Percentiles rank a stretch among this genome's conserved stretches.
These are phyloP conservation scores for Sisymbrium altissimum DNA, from an alignment of 345 rosid species.

Conservation along the genomic window DNA sequence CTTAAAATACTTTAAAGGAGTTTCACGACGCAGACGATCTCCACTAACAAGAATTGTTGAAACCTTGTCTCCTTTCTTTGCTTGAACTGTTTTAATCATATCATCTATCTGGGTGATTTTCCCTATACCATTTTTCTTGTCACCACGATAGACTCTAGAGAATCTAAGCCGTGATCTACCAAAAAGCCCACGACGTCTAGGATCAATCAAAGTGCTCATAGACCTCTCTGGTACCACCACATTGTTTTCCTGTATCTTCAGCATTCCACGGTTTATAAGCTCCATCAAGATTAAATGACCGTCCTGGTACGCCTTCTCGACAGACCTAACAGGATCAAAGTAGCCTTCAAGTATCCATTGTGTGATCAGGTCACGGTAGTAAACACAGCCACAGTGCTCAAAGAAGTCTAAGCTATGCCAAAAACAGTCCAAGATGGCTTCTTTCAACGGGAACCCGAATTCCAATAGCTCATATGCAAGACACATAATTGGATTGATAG, in stretches of 20 bases:
- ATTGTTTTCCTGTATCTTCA: slow-evolving; percentile 47
- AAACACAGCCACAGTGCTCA: slow-evolving; percentile 33
- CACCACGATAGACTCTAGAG: slow-evolving; percentile 29
- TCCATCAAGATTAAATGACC: slow-evolving; percentile 52
- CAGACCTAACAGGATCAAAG: slow-evolving; percentile 37
- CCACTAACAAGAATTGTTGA: slow-evolving; percentile 50
- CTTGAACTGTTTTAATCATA: slow-evolving; percentile 44
- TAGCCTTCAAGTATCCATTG: slow-evolving; percentile 73
- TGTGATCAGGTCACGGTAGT: slow-evolving; percentile 51
- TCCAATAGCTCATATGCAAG: slow-evolving; percentile 29
- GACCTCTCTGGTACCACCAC: slow-evolving; percentile 43
- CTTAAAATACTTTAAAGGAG: slow-evolving; percentile 22
- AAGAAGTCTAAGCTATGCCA: slow-evolving; percentile 49
- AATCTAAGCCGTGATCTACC: slow-evolving; percentile 37
- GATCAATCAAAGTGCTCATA: slow-evolving; percentile 30
- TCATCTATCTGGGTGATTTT: slow-evolving; percentile 45
- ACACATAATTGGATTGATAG: slow-evolving; percentile 1
- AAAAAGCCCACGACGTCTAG: slow-evolving; percentile 23
- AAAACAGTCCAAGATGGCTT: slow-evolving; percentile 36
- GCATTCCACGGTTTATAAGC: slow-evolving; percentile 42
- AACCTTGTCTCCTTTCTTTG: slow-evolving; percentile 15
- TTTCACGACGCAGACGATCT: slow-evolving; percentile 32
- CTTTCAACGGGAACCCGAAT: not conserved
- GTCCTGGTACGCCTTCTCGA: slow-evolving; percentile 41
- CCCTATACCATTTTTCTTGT: slow-evolving; percentile 33